Evolutionary conservation across 768 basidiomycete species (phyloP), one percentile per base, ranked within the genome.

Genomic region (Phlebiopsis gigantea): DNA sequence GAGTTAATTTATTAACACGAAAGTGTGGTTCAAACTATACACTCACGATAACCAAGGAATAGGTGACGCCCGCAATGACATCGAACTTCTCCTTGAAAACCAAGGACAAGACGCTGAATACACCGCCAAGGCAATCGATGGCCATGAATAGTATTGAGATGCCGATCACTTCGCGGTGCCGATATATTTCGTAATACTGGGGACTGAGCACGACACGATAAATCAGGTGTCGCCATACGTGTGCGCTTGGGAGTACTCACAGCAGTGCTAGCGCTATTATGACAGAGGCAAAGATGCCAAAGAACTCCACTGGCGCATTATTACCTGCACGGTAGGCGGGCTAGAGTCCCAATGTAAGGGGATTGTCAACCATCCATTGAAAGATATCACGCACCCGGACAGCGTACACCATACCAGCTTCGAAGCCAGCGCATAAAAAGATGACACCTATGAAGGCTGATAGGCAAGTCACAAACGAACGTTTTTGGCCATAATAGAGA

Each of bases 121-220:
- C 68, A 4, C 80, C 84, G 24, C 89, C 90, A 9, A 82, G 65
- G 55, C 84, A 74, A 63, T 93, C 90, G 46, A 92, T 75, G 14
- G 70, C 60, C 72, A 92, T 84, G 72, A 92, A 91, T 9, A 73
- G 41, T 42, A 87, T 71, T 0, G 85, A 88, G 49, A 93, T 81
- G 6, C 90, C 90, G 21, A 81, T 63, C 41, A 87, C 84, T 61
- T 83, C 78, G 59, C 75, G 75, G 61, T 76, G 75, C 57, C 79
- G 78, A 69, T 79, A 87, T 45, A 93, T 91, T 65, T 91, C 88
- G 67, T 77, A 82, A 63, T 86, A 92, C 68, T 93, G 90, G 0
- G 90, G 82, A 1, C 74, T 73, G 29, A 39, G 34, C 34, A 39
- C 34, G 34, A 12, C 34, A 3, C 34, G 22, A 25, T 14, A 46